Percentiles rank a stretch among this genome's conserved stretches.
Conservation (phyloP, 2,329 filamentous ascomycete genomes). For the Penicillium sp. region DNA sequence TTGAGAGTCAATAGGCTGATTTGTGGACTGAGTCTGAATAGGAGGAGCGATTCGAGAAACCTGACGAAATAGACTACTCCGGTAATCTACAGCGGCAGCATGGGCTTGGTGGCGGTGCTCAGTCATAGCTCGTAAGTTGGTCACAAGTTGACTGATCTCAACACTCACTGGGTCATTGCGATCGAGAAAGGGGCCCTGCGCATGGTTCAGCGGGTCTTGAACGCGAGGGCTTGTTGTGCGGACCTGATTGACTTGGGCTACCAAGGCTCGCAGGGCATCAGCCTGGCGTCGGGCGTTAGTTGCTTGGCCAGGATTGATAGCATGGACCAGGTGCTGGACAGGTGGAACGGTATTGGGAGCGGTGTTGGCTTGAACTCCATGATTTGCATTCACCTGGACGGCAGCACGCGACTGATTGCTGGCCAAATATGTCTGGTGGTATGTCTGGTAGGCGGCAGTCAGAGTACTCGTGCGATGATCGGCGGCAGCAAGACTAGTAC, state of each 20-base stretch:
- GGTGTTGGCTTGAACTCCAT: neutral
- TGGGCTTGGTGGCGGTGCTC: neutral
- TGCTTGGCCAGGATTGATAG: neutral
- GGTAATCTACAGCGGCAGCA: neutral
- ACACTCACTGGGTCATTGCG: neutral
- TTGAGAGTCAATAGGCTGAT: neutral
- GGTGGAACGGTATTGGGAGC: too few species aligned
- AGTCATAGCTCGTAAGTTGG: neutral
- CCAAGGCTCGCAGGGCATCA: neutral
- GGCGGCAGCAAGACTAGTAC: too few species aligned
- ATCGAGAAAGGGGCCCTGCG: neutral
- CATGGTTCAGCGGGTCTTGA: neutral
- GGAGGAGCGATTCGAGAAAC: neutral
- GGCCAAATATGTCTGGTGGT: too few species aligned
- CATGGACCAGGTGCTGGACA: neutral
- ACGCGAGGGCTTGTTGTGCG: neutral
- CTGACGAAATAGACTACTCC: neutral
- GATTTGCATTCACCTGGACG: too few species aligned
- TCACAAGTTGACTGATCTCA: neutral
- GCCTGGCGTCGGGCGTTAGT: neutral
- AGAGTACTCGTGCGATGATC: too few species aligned
- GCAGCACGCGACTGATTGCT: too few species aligned
- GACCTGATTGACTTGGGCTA: neutral
- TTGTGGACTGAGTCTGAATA: neutral
- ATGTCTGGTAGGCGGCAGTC: too few species aligned